Base-by-base conservation (phyloP, 2,329 filamentous ascomycete species). In the Zymoseptoria crescenta region DNA sequence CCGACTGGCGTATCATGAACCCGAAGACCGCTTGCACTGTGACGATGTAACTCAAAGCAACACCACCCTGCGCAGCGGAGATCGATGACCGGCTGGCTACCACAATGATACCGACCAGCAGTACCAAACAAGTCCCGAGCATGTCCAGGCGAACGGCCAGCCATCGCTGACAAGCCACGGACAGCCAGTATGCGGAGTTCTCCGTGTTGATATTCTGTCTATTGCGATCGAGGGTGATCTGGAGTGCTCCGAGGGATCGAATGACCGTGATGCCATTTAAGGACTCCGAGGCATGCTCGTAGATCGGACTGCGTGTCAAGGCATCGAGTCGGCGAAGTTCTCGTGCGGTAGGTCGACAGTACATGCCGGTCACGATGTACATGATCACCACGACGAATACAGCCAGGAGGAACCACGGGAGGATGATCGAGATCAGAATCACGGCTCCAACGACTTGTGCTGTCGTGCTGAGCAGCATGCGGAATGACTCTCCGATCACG, bases 21-120 rank as follows among this genome's bases (percentile, higher is more conserved):
- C 35, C 35, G 13, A 54, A 35, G 21, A 54, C 21, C 19, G 19
- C 19, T 10, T 28, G 21, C 9, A 10, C 84, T 86, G 74, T 96
- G 29, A 54, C 21, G 52, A 54, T 35, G 21, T 54, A 54, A 19
- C 21, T 28, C 10, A 54, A 19, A 20, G 28, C 52, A 35, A 54
- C 52, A 35, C 52, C 52, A 16, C 52, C 52, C 8, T 28, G 21
- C 21, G 21, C 28, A 13, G 52, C 21, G 21, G 21, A 28, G 10
- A 54, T 35, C 9, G 21, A 27, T 1, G 35, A 45, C 35, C 35
- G 35, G 9, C 35, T 45, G 35, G 13, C 35, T 5, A 45, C 35
- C 0, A 45, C 10, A 19, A 54, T 27, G 28, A 54, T 24, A 19
- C 52, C 52, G 8, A 54, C 52, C 1, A 54, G 21, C 19, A 54